Evolutionary conservation across 495 filamentous ascomycete genomes (phyloP).

Genomic region (Hamigera avellanea): DNA sequence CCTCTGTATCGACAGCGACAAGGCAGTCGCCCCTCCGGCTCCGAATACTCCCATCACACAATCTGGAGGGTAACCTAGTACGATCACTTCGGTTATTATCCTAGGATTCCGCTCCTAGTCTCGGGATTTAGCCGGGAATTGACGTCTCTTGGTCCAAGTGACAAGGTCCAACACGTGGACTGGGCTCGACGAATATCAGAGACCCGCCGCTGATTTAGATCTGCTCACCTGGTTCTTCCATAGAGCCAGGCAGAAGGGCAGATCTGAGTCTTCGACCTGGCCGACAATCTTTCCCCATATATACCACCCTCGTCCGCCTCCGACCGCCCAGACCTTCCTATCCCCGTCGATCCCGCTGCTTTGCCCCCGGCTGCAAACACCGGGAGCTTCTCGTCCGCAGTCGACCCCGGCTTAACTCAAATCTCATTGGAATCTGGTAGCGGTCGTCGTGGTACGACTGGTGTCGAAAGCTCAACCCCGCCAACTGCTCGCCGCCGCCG

Average conservation of each 20-base stretch:
- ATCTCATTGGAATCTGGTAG: no score
- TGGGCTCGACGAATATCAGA: conserved; percentile 13
- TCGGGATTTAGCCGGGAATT: conserved; percentile 2
- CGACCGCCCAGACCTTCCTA: conserved; percentile 45
- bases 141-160: conserved; percentile 1
- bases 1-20: no score
- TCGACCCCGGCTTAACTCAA: no score
- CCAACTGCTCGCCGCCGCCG: conserved; percentile 17
- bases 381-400: conserved; percentile 6
- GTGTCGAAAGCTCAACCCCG: conserved; percentile 3
- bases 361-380: conserved; percentile 7
- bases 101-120: neutral
- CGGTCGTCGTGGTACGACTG: conserved; percentile 3
- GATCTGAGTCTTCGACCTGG: conserved; percentile 49
- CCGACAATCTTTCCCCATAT: conserved; percentile 39
- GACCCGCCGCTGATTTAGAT: conserved; percentile 23
- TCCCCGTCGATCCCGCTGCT: conserved; percentile 17
- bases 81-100: neutral
- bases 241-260: conserved; percentile 39
- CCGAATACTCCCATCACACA: no score
- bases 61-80: neutral
- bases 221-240: conserved; percentile 40
- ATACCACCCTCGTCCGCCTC: conserved; percentile 42
- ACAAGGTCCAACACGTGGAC: conserved; percentile 10
- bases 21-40: no score